A percentile compares a stretch with the other conserved stretches of the same genome.
phyloP scores from a whole-genome alignment of 148 eudicot genomes.

The Persicaria tinctoria region DNA sequence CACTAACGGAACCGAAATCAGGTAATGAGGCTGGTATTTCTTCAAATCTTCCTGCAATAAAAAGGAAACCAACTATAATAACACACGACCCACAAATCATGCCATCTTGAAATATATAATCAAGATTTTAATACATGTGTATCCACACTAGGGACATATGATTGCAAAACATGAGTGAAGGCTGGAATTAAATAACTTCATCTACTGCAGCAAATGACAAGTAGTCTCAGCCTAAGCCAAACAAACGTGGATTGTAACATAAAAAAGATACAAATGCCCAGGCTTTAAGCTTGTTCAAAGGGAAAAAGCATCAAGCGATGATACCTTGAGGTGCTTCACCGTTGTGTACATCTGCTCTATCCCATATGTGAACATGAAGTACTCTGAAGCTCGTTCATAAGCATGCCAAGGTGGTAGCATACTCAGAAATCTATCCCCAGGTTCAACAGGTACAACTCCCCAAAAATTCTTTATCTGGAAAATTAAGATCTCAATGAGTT shows the following conservation, averaged over 20 bases:
- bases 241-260: not conserved
- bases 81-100: not conserved
- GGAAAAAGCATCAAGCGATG: not conserved
- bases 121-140: not conserved
- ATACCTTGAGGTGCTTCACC: slow-evolving; percentile 68
- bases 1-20: slow-evolving; percentile 82
- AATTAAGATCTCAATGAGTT: not conserved
- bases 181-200: not conserved
- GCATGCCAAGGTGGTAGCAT: slow-evolving; percentile 99
- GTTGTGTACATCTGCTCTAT: slow-evolving; percentile 76
- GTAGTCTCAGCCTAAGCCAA: not conserved
- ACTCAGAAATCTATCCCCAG: slow-evolving; percentile 84
- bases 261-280: not conserved
- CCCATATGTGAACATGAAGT: slow-evolving; percentile 67
- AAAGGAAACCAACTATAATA: slow-evolving; percentile 7
- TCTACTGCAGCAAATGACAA: slow-evolving; percentile 3
- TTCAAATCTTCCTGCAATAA: slow-evolving; percentile 76
- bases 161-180: not conserved
- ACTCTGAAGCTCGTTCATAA: slow-evolving; percentile 85
- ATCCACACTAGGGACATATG: not conserved
- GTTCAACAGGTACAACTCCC: slow-evolving; percentile 68
- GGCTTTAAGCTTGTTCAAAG: not conserved
- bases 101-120: not conserved
- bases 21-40: slow-evolving; percentile 71
- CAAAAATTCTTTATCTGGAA: slow-evolving; percentile 60